phyloP scores from a whole-genome alignment of 2,329 filamentous ascomycete species.

The Thelonectria blattea region DNA sequence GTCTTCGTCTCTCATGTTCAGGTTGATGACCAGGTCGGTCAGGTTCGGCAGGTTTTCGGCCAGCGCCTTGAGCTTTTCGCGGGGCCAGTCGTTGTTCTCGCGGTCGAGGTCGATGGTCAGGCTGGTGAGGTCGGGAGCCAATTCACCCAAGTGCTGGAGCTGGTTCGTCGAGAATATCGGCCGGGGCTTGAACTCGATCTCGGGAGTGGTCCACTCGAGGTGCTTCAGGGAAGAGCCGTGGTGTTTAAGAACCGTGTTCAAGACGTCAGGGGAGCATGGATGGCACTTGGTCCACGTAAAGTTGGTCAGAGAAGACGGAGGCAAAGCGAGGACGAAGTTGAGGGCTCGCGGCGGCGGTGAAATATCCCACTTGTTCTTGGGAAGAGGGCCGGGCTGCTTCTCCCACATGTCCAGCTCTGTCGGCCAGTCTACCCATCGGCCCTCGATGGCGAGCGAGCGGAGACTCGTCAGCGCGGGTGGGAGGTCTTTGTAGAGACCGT shows the following conservation, averaged over 20 bases:
- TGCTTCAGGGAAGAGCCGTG: constrained; percentile 13
- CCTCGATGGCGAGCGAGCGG: neutral
- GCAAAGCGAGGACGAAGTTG: constrained; percentile 8
- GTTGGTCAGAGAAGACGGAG: neutral
- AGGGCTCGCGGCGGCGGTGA: neutral
- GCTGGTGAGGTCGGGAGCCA: constrained; percentile 4
- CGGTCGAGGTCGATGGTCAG: constrained; percentile 16
- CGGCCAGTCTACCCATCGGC: constrained; percentile 13
- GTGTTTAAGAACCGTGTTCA: constrained; percentile 8
- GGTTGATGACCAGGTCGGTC: neutral
- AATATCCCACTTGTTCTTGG: neutral
- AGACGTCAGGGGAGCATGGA: neutral
- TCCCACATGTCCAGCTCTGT: neutral
- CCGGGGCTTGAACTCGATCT: neutral
- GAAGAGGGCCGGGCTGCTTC: neutral
- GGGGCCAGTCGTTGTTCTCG: neutral
- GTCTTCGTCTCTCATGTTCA: neutral
- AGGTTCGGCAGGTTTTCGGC: constrained; percentile 7
- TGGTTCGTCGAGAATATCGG: constrained; percentile 3
- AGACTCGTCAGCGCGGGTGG: constrained; percentile 4
- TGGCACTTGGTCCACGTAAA: constrained; percentile 12
- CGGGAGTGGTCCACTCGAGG: constrained; percentile 20
- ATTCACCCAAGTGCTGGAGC: neutral
- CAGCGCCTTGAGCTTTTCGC: constrained; percentile 6
- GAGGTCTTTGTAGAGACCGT: neutral